Base-by-base conservation (phyloP, 2,329 filamentous ascomycete genomes). In the Teratosphaeria pseudoeucalypti region DNA sequence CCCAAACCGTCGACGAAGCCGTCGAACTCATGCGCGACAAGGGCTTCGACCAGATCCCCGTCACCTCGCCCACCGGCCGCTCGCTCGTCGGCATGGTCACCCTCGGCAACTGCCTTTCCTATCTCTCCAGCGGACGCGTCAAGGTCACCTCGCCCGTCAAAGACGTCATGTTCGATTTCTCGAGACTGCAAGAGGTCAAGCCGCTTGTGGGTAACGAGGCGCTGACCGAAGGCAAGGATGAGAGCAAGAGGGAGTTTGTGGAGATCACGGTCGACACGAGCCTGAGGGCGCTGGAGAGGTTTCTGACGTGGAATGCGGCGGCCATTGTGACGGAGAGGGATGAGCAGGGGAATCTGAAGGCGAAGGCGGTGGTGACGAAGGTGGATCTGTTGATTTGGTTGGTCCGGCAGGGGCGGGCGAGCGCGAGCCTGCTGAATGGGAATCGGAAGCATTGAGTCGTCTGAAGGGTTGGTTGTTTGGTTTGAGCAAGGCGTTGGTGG, bases 11-110 rank as follows among this genome's bases (percentile, higher is more conserved):
- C 76, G 83, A 89, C 63, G 89, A 92, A 65, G 94, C 95, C 57
- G 91, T 97, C 65, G 94, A 99, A 78, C 92, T 89, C 62, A 97
- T 99, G 94, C 90, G 92, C 66, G 94, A 99, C 71, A 95, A 94
- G 78, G 90, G 91, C 63, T 99, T 96, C 73, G 95, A 99, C 72
- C 95, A 99, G 77, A 87, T 99, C 52, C 94, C 94, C 52, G 94
- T 99, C 16, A 86, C 95, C 9, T 81, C 85, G 0, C 77, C 85
- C 19, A 82, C 82, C 4, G 85, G 85, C 62, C 82, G 79, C 63
- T 64, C 66, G 69, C 87, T 99, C 6, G 90, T 95, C 56, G 94
- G 94, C 37, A 84, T 99, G 6, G 89, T 99, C 47, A 99, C 94
- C 0, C 84, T 99, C 32, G 94, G 95, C 53, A 97, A 99, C 75